Evolutionary conservation across 2,329 filamentous ascomycete species (phyloP).

Genomic region (Stagonosporopsis tanaceti): DNA sequence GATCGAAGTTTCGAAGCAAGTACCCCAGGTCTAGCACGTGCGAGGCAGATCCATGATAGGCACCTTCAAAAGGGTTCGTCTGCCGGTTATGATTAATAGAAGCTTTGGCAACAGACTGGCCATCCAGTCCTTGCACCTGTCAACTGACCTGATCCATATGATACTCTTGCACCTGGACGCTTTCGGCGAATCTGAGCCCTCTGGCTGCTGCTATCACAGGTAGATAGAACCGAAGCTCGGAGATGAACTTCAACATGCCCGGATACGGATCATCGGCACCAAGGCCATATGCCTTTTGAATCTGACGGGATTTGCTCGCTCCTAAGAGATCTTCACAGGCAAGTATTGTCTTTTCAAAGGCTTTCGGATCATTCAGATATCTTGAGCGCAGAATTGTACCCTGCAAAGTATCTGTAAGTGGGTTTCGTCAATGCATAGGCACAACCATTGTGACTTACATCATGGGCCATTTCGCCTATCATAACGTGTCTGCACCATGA

Average conservation of each 20-base stretch:
- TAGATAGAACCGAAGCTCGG: constrained; percentile 3
- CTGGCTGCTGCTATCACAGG: background rate
- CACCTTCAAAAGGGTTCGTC: constrained; percentile 1
- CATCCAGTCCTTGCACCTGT: too few species aligned
- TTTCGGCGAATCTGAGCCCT: background rate
- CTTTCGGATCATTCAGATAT: constrained; percentile 1
- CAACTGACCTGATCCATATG: constrained; percentile 4
- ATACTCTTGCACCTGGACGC: constrained; percentile 2
- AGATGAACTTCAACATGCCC: constrained; percentile 2
- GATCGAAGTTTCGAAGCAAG: constrained; percentile 1
- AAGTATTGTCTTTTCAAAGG: background rate
- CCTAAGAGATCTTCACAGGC: background rate
- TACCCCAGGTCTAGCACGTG: constrained; percentile 1
- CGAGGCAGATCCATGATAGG: background rate
- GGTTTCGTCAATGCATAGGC: background rate
- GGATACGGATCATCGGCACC: background rate
- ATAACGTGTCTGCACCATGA: constrained; percentile 1
- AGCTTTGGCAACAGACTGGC: background rate
- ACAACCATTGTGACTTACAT: background rate
- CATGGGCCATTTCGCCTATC: constrained; percentile 3
- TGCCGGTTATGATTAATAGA: background rate
- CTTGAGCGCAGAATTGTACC: constrained; percentile 1
- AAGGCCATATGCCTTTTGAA: background rate
- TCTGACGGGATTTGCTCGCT: background rate
- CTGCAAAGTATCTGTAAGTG: background rate